Evolutionary conservation across 441 rosid species (phyloP).

Genomic region (Flueggea neowawraea): DNA sequence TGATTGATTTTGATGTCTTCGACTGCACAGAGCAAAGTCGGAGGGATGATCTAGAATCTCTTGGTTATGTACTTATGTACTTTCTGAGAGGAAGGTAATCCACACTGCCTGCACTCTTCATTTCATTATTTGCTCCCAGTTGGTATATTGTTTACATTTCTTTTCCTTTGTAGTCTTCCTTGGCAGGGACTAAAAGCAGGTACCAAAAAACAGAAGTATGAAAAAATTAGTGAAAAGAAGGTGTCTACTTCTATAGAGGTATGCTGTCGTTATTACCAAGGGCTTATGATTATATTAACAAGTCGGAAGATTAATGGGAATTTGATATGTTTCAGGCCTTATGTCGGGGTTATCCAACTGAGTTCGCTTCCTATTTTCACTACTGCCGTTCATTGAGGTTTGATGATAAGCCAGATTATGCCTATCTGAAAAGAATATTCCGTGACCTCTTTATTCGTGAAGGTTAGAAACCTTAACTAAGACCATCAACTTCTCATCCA

Average conservation of each 20-base stretch:
- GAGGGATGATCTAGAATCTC: conserved; percentile 89
- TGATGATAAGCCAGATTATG: conserved; percentile 96
- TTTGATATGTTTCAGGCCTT: conserved; percentile 47
- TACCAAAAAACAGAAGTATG: conserved; percentile 82
- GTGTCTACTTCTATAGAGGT: conserved; percentile 90
- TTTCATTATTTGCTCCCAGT: background rate
- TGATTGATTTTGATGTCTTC: background rate
- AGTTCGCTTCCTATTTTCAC: conserved; percentile 95
- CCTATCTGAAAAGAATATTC: conserved; percentile 84
- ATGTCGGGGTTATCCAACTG: conserved; percentile 91
- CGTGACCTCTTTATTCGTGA: conserved; percentile 96
- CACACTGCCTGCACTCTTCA: conserved; percentile 9
- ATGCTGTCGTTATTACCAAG: conserved; percentile 11
- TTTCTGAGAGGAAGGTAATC: conserved; percentile 83
- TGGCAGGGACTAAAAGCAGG: conserved; percentile 96
- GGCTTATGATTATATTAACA: background rate
- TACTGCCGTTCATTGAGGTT: conserved; percentile 90
- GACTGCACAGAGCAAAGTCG: conserved; percentile 71
- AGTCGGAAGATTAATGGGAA: background rate
- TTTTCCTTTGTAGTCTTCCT: conserved; percentile 56
- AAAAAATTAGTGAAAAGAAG: conserved; percentile 85
- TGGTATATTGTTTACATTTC: conserved; percentile 8
- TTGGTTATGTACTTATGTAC: conserved; percentile 90
- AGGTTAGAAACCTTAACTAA: conserved; percentile 39
- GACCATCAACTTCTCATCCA: too few relatives aligned